These are phyloP conservation scores for Xylariales sp. DNA, from an alignment of 2,329 filamentous ascomycete genomes.

Conservation along the genomic window DNA sequence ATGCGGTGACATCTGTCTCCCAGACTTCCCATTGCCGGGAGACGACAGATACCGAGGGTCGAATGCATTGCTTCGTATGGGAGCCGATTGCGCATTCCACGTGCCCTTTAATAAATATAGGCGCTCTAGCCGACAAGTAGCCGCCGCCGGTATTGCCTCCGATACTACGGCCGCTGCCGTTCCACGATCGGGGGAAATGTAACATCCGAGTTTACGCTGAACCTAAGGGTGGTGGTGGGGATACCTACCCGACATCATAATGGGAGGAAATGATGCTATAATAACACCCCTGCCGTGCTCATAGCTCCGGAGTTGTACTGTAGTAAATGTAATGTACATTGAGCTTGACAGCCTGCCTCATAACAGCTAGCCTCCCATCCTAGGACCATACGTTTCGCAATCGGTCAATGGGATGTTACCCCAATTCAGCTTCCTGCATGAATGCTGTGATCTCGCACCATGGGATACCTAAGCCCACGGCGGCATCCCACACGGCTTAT, in stretches of 20 bases:
- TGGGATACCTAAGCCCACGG: neutral
- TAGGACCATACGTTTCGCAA: neutral
- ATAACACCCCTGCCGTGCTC: neutral
- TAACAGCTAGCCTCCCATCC: neutral
- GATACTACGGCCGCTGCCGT: constrained; percentile 23
- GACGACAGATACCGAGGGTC: no score
- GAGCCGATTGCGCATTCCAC: neutral
- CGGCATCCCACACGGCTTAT: constrained; percentile 6
- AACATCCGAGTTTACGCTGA: constrained; percentile 22
- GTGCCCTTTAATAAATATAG: constrained; percentile 1
- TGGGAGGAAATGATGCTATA: neutral
- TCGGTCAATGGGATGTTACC: neutral
- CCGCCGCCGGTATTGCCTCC: constrained; percentile 24
- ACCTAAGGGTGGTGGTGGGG: neutral
- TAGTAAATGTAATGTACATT: no score
- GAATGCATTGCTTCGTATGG: no score
- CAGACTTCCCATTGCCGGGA: neutral
- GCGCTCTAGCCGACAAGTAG: constrained; percentile 16
- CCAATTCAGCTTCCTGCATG: constrained; percentile 1
- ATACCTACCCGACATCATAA: neutral
- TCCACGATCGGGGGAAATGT: constrained; percentile 21
- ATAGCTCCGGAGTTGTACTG: neutral
- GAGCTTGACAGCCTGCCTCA: no score
- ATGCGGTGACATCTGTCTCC: constrained; percentile 5
- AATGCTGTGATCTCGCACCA: constrained; percentile 1